Base-by-base conservation (phyloP, 306 rosid genomes). In the Malus orientalis region DNA sequence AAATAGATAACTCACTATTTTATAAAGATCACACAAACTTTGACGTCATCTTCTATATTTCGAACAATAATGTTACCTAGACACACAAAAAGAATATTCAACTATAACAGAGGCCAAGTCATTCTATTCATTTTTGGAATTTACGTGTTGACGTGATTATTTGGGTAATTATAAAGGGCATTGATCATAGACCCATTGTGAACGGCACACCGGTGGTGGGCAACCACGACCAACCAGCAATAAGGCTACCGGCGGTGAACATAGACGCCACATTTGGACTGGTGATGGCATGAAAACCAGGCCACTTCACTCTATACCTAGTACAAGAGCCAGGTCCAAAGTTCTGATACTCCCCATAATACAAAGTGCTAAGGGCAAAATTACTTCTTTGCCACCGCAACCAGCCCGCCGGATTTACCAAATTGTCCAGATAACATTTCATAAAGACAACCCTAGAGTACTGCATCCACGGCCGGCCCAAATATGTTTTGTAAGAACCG, bases 381-480 rank as follows among this genome's bases (percentile, higher is more conserved):
- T 22, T 71, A 14, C 75, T 76, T 19, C 51, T 69, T 0, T 81
- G 81, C 98, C 97, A 92, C 2, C 83, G 87, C 40, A 90, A 69
- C 98, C 98, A 94, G 2, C 98, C 98, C 69, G 59, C 76, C 4
- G 98, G 95, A 81, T 79, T 87, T 5, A 94, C 81, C 78, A 87
- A 72, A 27, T 23, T 69, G 55, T 86, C 98, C 1, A 94, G 53
- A 53, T 81, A 92, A 1, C 90, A 74, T 51, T 84, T 85, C 80
- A 94, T 78, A 2, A 89, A 79, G 6, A 87, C 93, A 2, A 88
- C 88, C 69, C 96, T 76, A 0, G 98, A 83, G 61, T 90, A 92
- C 27, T 76, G 79, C 80, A 85, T 88, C 97, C 98, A 94, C 0
- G 98, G 98, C 30, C 97, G 89, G 33, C 97, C 98, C 76, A 92